phyloP scores from a whole-genome alignment of 176 grass and related monocot species.

The Cenchrus americanus region DNA sequence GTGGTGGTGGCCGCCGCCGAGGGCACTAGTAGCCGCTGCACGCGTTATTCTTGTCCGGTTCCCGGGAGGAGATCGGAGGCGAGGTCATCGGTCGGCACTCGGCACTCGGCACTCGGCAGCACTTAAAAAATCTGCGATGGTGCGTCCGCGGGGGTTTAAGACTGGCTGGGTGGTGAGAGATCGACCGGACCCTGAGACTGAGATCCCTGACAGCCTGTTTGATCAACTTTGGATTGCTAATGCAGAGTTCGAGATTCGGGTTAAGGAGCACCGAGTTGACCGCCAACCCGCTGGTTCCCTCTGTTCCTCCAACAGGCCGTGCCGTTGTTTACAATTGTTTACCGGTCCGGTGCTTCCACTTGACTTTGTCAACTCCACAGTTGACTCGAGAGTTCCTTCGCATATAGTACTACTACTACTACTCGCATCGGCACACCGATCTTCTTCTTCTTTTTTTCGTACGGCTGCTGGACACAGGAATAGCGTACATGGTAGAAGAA shows the following conservation, averaged over 20 bases:
- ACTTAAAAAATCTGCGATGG: not conserved
- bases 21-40: not conserved
- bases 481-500: not conserved
- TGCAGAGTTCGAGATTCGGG: not conserved
- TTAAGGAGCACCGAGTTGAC: not conserved
- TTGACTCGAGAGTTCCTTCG: not conserved
- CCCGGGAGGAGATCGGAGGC: not conserved
- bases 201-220: not conserved
- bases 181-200: not conserved
- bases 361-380: not conserved
- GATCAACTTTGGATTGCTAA: constrained; percentile 9
- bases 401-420: too few relatives aligned
- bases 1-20: not conserved
- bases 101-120: not conserved
- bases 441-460: too few relatives aligned
- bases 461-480: not conserved
- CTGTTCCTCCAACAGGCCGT: not conserved
- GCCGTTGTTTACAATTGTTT: constrained; percentile 1
- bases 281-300: not conserved
- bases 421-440: not conserved
- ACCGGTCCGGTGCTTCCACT: not conserved
- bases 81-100: not conserved
- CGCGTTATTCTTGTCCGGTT: not conserved
- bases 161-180: not conserved
- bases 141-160: not conserved